These are phyloP conservation scores for Septoria linicola DNA, from an alignment of 2,329 filamentous ascomycete species.

Conservation along the genomic window DNA sequence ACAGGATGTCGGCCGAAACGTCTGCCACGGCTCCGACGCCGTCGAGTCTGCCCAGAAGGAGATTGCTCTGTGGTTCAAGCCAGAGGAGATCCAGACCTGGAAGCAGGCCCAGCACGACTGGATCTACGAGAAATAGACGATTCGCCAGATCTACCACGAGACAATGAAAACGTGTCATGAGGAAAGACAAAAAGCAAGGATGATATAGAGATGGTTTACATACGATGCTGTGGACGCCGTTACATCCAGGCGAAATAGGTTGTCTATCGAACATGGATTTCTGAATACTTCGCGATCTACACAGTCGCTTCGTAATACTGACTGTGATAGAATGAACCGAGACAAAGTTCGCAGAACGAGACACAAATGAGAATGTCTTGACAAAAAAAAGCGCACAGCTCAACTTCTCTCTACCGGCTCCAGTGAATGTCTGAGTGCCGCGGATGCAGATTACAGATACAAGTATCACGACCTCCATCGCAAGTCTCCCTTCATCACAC, in stretches of 20 bases:
- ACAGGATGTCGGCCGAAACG: conserved; percentile 86
- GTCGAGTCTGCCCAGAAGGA: conserved; percentile 99
- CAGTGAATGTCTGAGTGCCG: too few relatives aligned
- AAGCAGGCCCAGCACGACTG: conserved; percentile 83
- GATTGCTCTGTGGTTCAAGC: conserved; percentile 97
- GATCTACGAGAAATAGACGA: conserved; percentile 84
- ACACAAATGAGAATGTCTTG: too few relatives aligned
- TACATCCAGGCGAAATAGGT: background rate
- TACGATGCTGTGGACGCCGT: background rate
- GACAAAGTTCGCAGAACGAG: too few relatives aligned
- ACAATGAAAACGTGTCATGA: conserved; percentile 5
- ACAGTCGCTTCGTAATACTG: too few relatives aligned
- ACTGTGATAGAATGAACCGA: too few relatives aligned
- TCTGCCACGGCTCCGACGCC: conserved; percentile 98
- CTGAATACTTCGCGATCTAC: too few relatives aligned
- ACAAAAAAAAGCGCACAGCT: too few relatives aligned
- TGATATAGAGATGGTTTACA: background rate
- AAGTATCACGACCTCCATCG: too few relatives aligned
- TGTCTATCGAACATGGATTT: too few relatives aligned
- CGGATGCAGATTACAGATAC: too few relatives aligned
- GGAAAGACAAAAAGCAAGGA: conserved; percentile 4
- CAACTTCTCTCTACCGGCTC: too few relatives aligned
- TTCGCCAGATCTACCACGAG: background rate
- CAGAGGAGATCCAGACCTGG: conserved; percentile 80
- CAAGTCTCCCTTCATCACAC: too few relatives aligned